Conservation (phyloP, 1,284 basidiomycete genomes). For the Apiotrichum akiyoshidainum region DNA sequence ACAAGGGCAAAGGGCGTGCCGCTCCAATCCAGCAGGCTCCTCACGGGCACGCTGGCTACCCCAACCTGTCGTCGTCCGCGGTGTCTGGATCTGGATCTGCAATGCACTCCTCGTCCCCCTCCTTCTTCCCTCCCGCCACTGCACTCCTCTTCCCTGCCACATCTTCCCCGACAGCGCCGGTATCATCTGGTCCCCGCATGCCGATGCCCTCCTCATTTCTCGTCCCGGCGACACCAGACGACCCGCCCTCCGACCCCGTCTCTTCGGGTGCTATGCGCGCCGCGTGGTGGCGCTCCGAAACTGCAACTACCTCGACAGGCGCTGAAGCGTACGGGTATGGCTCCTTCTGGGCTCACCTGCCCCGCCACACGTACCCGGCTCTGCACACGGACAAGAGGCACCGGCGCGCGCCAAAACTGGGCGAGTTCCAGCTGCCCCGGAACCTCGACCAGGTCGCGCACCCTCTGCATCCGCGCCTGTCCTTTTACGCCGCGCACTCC, state of each 20-base stretch:
- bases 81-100: too few relatives aligned
- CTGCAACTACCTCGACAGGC: neutral
- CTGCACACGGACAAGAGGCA: neutral
- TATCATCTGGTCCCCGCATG: neutral
- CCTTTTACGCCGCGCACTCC: conserved; percentile 21
- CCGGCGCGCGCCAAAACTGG: conserved; percentile 3
- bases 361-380: conserved; percentile 3
- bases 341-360: conserved; percentile 21
- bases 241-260: neutral
- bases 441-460: conserved; percentile 12
- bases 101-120: too few relatives aligned
- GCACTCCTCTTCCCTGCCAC: neutral
- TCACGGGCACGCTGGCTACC: too few relatives aligned
- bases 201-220: conserved; percentile 1
- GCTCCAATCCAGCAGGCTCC: too few relatives aligned
- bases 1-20: conserved; percentile 8
- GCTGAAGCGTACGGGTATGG: conserved; percentile 23
- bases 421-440: conserved; percentile 17
- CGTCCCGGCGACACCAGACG: neutral
- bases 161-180: neutral
- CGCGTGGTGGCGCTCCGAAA: conserved; percentile 28
- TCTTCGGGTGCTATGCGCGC: too few relatives aligned
- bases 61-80: too few relatives aligned
- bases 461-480: conserved; percentile 35
- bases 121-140: too few relatives aligned